phyloP scores from a whole-genome alignment of 2,329 filamentous ascomycete genomes.

The Madurella mycetomatis region DNA sequence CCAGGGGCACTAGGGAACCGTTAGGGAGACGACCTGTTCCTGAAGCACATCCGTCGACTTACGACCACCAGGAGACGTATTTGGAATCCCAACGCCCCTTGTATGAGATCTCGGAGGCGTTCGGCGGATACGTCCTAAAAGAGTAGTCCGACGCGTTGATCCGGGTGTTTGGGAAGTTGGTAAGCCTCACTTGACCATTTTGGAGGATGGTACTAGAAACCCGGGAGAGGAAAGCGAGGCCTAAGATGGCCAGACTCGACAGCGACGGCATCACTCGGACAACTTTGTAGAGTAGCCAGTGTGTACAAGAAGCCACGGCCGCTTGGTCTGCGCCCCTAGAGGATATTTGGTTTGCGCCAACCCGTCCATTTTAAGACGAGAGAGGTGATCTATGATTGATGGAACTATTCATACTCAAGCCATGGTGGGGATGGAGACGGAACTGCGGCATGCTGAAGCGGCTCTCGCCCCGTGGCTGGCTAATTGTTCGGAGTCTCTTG shows the following conservation, averaged over 20 bases:
- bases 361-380: too few relatives aligned
- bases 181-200: slow-evolving; percentile 39
- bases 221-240: slow-evolving; percentile 22
- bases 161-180: slow-evolving; percentile 39
- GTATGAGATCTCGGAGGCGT: slow-evolving; percentile 53
- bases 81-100: slow-evolving; percentile 60
- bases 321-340: too few relatives aligned
- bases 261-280: slow-evolving; percentile 14
- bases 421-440: slow-evolving; percentile 1
- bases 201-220: slow-evolving; percentile 35
- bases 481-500: background rate
- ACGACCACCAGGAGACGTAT: slow-evolving; percentile 58
- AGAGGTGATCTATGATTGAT: slow-evolving; percentile 1
- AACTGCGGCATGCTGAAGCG: slow-evolving; percentile 9
- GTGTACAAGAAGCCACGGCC: background rate
- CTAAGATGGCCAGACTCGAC: slow-evolving; percentile 15
- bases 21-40: slow-evolving; percentile 8
- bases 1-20: slow-evolving; percentile 41
- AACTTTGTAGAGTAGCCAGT: background rate
- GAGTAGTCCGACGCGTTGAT: slow-evolving; percentile 32
- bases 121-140: slow-evolving; percentile 44
- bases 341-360: too few relatives aligned
- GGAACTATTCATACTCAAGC: background rate
- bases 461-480: background rate
- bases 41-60: slow-evolving; percentile 28